Percentiles rank a stretch among this genome's conserved stretches.
Conservation (phyloP, 2,329 filamentous ascomycete genomes). For the Ascochyta lentis region DNA sequence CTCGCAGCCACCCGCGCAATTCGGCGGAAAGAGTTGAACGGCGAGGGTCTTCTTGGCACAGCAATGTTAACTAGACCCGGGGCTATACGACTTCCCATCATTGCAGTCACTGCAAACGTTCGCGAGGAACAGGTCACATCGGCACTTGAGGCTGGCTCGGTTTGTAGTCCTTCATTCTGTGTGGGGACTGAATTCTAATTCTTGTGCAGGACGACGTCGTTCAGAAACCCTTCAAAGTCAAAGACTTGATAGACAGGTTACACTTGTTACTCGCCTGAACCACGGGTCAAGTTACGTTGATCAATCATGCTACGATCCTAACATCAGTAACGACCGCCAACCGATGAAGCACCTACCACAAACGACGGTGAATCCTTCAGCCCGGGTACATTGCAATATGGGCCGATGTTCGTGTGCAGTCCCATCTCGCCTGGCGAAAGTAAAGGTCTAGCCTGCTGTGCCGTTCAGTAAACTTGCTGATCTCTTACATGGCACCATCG, state of each 20-base stretch:
- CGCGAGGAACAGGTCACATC: conserved; percentile 7
- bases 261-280: background rate
- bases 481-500: too few relatives aligned
- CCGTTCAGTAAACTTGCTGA: too few relatives aligned
- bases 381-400: too few relatives aligned
- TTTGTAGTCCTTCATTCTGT: background rate
- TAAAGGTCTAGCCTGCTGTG: too few relatives aligned
- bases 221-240: conserved; percentile 45
- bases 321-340: too few relatives aligned
- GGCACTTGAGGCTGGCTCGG: conserved; percentile 2
- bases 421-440: too few relatives aligned
- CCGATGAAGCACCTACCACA: too few relatives aligned
- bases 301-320: too few relatives aligned
- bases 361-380: too few relatives aligned
- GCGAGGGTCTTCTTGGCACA: conserved; percentile 3
- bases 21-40: conserved; percentile 14
- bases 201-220: conserved; percentile 34
- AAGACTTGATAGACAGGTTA: conserved; percentile 41
- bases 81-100: conserved; percentile 23
- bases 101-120: conserved; percentile 39
- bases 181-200: background rate
- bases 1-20: conserved; percentile 31
- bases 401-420: too few relatives aligned
- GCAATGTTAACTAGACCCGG: conserved; percentile 32
- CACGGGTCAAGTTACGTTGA: too few relatives aligned